Percentiles rank a stretch among this genome's conserved stretches.
These are phyloP conservation scores for Rhododendron kiyosumense DNA, from an alignment of 148 eudicot genomes.

Conservation along the genomic window DNA sequence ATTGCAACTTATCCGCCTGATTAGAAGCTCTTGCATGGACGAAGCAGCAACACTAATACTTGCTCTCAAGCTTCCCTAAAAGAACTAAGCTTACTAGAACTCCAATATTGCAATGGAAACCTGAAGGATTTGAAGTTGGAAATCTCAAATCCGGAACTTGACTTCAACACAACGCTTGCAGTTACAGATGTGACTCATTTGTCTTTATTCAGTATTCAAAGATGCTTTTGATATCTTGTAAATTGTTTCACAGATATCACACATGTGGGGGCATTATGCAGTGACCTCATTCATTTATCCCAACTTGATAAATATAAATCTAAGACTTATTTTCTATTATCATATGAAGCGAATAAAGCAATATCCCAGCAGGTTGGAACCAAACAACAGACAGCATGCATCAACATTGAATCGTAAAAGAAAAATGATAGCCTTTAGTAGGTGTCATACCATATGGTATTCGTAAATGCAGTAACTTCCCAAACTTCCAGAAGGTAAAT, in stretches of 20 bases:
- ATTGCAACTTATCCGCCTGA: neutral
- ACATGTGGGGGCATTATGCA: neutral
- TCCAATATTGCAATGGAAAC: neutral
- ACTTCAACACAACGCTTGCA: neutral
- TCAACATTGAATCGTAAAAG: neutral
- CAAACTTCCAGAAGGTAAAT: slow-evolving; percentile 95
- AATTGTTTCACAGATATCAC: neutral
- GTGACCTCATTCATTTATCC: neutral
- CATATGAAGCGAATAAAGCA: neutral
- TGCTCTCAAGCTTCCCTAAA: neutral
- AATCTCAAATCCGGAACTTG: neutral
- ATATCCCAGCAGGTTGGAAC: neutral
- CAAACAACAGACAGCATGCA: neutral
- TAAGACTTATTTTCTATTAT: neutral
- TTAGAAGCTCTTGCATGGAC: neutral
- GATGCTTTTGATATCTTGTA: neutral
- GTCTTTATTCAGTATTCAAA: neutral
- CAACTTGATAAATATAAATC: neutral
- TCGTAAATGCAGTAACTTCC: slow-evolving; percentile 98
- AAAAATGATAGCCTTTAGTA: neutral
- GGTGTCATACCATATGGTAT: slow-evolving; percentile 79
- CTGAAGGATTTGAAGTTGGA: neutral
- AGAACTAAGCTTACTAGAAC: neutral
- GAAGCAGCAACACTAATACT: neutral
- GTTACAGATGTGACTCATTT: neutral